Evolutionary conservation across 345 rosid species (phyloP).

Genomic region (Rhodamnia rubescens): DNA sequence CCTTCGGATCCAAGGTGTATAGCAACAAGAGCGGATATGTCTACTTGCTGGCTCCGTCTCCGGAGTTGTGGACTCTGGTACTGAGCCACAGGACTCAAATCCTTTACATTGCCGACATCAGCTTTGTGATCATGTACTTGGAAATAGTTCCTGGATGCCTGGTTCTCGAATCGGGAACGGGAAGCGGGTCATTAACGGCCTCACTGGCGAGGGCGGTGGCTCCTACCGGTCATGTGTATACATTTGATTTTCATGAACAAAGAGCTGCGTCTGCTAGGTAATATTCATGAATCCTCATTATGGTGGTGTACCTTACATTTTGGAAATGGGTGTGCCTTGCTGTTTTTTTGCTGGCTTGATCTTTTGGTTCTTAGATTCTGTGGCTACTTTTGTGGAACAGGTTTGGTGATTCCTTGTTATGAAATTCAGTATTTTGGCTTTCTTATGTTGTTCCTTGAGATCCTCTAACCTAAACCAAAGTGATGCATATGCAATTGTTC

Average conservation of each 20-base stretch:
- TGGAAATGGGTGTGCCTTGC: neutral
- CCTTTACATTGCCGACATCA: constrained; percentile 87
- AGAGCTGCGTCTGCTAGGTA: constrained; percentile 91
- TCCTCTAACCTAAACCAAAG: neutral
- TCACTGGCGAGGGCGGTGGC: constrained; percentile 87
- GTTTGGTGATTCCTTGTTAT: neutral
- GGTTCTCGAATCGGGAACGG: constrained; percentile 92
- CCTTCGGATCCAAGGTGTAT: constrained; percentile 82
- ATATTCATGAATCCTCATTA: neutral
- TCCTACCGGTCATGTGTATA: constrained; percentile 85
- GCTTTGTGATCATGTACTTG: constrained; percentile 66
- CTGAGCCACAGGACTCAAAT: constrained; percentile 95
- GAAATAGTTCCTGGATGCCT: constrained; percentile 88
- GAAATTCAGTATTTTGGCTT: neutral
- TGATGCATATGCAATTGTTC: neutral
- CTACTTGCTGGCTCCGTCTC: constrained; percentile 75
- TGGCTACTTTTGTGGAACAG: neutral
- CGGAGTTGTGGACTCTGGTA: constrained; percentile 90
- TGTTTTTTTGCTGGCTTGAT: neutral
- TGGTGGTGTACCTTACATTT: neutral
- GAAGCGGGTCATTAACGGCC: constrained; percentile 85
- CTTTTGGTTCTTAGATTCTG: neutral
- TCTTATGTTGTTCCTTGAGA: neutral
- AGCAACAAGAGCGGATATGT: constrained; percentile 84
- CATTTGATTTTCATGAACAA: constrained; percentile 91